Evolutionary conservation across 257 asterid genomes (phyloP).

Genomic region (Solanum bulbocastanum): DNA sequence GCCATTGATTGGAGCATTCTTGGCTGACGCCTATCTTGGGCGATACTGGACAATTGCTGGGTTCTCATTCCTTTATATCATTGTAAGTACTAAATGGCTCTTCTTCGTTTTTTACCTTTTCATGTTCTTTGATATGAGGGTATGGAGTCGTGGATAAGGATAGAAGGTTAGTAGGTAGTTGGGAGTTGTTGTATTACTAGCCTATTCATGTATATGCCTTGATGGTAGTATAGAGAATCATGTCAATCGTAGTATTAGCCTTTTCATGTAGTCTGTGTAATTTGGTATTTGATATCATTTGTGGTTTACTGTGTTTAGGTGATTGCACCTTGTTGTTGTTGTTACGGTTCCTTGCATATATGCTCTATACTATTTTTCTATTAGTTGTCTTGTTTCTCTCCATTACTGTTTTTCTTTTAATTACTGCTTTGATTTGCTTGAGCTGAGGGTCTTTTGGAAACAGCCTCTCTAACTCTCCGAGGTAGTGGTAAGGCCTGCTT

Average conservation of each 20-base stretch:
- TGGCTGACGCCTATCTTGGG: conserved; percentile 73
- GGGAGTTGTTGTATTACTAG: neutral
- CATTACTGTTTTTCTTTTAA: neutral
- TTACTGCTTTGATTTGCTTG: neutral
- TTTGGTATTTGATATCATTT: neutral
- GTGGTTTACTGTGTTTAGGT: neutral
- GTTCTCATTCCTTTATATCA: conserved; percentile 46
- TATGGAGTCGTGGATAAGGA: neutral
- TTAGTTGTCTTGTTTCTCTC: neutral
- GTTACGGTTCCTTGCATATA: too few species aligned
- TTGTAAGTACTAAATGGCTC: conserved; percentile 24
- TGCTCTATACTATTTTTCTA: too few species aligned
- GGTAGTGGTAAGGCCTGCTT: neutral
- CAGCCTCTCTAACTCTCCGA: neutral
- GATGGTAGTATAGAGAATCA: neutral
- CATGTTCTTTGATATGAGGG: neutral
- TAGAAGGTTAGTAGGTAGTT: neutral
- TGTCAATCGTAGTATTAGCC: neutral
- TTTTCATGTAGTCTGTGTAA: neutral
- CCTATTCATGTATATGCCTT: neutral
- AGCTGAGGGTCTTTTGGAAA: neutral
- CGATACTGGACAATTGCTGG: conserved; percentile 64
- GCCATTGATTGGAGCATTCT: conserved; percentile 68
- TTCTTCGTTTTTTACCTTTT: neutral
- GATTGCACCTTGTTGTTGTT: neutral